Evolutionary conservation across 2,329 filamentous ascomycete genomes (phyloP).

Genomic region (Stagonosporopsis vannaccii): DNA sequence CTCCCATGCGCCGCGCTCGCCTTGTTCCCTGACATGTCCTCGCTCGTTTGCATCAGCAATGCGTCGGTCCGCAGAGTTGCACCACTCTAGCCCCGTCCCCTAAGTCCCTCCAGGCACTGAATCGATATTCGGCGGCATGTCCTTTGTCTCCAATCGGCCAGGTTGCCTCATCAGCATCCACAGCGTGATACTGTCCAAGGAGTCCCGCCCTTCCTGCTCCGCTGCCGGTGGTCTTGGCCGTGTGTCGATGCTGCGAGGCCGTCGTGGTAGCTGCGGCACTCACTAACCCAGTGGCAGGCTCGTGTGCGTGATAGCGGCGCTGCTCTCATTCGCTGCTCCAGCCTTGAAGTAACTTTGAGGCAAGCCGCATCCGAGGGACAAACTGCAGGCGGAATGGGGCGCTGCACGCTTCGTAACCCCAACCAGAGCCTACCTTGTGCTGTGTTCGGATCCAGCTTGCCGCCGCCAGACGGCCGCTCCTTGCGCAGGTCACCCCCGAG

Average conservation of each 20-base stretch:
- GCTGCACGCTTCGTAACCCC: slow-evolving; percentile 19
- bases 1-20: slow-evolving; percentile 7
- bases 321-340: slow-evolving; percentile 4
- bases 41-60: slow-evolving; percentile 25
- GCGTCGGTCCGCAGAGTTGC: slow-evolving; percentile 27
- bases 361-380: slow-evolving; percentile 12
- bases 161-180: not conserved
- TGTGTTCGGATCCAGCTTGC: slow-evolving; percentile 18
- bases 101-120: slow-evolving; percentile 3
- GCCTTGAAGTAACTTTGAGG: slow-evolving; percentile 6
- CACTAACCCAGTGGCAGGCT: slow-evolving; percentile 3
- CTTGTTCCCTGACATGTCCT: slow-evolving; percentile 6
- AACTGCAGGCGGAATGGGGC: slow-evolving; percentile 15
- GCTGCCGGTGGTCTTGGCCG: not conserved
- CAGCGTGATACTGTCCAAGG: slow-evolving; percentile 1
- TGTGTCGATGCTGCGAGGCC: not conserved
- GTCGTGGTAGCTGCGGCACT: slow-evolving; percentile 5
- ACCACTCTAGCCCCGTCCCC: slow-evolving; percentile 19
- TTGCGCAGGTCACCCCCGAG: slow-evolving; percentile 15
- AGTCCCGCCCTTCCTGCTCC: not conserved
- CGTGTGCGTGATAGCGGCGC: not conserved
- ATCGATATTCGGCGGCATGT: slow-evolving; percentile 9
- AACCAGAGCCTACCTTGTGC: slow-evolving; percentile 3
- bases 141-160: slow-evolving; percentile 9
- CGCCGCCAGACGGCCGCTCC: slow-evolving; percentile 15